phyloP scores from a whole-genome alignment of 495 filamentous ascomycete species.

The Ramalina intermedia region DNA sequence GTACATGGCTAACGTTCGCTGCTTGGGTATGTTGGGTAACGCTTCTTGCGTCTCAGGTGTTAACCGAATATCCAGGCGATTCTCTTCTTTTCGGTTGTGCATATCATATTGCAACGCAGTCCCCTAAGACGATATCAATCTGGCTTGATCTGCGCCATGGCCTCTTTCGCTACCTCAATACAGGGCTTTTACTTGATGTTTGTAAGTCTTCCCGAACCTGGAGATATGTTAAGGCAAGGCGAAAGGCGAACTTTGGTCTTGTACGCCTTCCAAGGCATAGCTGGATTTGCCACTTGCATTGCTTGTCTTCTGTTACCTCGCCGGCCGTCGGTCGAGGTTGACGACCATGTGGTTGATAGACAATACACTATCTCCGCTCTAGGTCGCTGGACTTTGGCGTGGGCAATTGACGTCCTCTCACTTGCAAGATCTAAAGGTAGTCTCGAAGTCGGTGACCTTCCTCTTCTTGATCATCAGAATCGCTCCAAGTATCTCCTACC shows the following conservation, averaged over 20 bases:
- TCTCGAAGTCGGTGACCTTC: slow-evolving; percentile 46
- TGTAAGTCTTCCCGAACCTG: too few species aligned
- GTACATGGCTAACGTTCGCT: slow-evolving; percentile 26
- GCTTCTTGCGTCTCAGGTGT: not conserved
- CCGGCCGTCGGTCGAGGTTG: slow-evolving; percentile 46
- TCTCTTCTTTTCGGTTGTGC: slow-evolving; percentile 27
- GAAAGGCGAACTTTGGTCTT: not conserved
- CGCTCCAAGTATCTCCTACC: slow-evolving; percentile 32
- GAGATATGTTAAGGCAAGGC: too few species aligned
- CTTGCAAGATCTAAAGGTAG: slow-evolving; percentile 38
- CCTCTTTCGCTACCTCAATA: slow-evolving; percentile 20
- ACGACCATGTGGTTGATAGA: slow-evolving; percentile 46
- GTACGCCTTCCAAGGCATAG: slow-evolving; percentile 5
- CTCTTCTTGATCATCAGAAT: slow-evolving; percentile 34
- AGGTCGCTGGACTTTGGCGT: slow-evolving; percentile 48
- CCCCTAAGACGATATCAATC: slow-evolving; percentile 32
- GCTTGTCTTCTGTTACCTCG: slow-evolving; percentile 39
- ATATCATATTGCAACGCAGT: slow-evolving; percentile 23
- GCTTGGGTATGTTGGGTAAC: slow-evolving; percentile 29
- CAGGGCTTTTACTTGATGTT: too few species aligned
- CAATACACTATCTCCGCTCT: slow-evolving; percentile 46
- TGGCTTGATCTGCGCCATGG: slow-evolving; percentile 31
- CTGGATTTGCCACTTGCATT: slow-evolving; percentile 20
- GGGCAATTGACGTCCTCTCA: slow-evolving; percentile 40
- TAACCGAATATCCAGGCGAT: slow-evolving; percentile 11